Conservation (phyloP, 306 rosid genomes). For the Myrica gale region DNA sequence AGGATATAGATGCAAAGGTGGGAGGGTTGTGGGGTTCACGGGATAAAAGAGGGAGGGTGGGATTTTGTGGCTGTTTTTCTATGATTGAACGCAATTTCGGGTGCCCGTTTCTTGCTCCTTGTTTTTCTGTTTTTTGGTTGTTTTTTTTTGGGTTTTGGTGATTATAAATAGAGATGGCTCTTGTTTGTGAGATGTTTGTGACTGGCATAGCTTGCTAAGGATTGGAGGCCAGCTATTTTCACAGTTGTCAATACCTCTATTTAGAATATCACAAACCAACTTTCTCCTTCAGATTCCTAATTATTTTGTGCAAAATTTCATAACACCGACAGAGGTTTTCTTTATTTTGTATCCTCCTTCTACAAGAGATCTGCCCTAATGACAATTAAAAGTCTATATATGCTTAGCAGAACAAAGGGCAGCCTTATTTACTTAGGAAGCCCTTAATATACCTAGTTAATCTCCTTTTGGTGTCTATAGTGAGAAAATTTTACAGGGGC, state of each 20-base stretch:
- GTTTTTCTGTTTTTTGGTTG: conserved; percentile 4
- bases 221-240: conserved; percentile 1
- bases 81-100: conserved; percentile 11
- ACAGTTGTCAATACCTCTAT: conserved; percentile 22
- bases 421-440: too few relatives aligned
- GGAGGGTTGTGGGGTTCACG: conserved; percentile 16
- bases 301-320: too few relatives aligned
- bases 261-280: neutral
- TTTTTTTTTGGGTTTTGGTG: neutral
- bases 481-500: too few relatives aligned
- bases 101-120: conserved; percentile 31
- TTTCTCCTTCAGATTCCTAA: neutral
- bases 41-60: conserved; percentile 24
- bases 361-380: too few relatives aligned
- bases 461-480: too few relatives aligned
- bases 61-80: conserved; percentile 7
- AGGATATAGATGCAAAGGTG: conserved; percentile 13
- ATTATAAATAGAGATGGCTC: neutral
- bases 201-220: conserved; percentile 16
- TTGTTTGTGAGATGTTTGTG: neutral
- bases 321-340: too few relatives aligned
- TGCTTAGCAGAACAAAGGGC: too few relatives aligned
- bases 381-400: too few relatives aligned
- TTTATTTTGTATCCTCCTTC: too few relatives aligned
- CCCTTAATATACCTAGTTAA: too few relatives aligned